phyloP scores from a whole-genome alignment of 2,329 filamentous ascomycete genomes.

The Cryphonectria nitschkei region DNA sequence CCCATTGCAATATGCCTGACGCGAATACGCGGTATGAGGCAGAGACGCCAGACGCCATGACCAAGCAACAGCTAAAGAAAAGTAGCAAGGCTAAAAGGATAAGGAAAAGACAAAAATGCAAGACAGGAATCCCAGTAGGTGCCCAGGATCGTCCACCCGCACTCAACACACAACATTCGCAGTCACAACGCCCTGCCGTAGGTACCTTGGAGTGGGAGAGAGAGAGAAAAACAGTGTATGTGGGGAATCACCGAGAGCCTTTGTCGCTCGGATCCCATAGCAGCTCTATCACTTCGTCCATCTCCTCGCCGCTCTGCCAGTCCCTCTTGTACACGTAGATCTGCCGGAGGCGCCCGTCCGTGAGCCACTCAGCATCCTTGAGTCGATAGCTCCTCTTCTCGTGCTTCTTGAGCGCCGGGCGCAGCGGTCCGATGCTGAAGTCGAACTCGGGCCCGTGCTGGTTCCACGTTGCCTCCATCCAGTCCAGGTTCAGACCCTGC shows the following conservation, averaged over 20 bases:
- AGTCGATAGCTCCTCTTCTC: constrained; percentile 58
- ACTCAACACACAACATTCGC: neutral
- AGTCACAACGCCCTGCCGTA: neutral
- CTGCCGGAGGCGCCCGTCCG: constrained; percentile 52
- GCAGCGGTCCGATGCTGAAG: constrained; percentile 57
- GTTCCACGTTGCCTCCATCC: constrained; percentile 59
- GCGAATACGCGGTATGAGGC: neutral
- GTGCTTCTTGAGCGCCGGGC: constrained; percentile 39
- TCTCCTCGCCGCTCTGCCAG: constrained; percentile 42
- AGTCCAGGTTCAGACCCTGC: constrained; percentile 40
- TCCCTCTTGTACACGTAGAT: constrained; percentile 54
- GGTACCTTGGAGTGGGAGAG: neutral
- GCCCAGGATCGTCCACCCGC: neutral
- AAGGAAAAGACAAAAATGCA: neutral
- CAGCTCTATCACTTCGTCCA: constrained; percentile 53
- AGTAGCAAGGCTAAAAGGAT: neutral
- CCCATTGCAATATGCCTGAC: neutral
- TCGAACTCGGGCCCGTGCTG: constrained; percentile 52
- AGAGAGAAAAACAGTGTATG: neutral
- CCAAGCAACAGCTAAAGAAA: neutral
- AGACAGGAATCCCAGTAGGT: neutral
- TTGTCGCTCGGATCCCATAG: constrained; percentile 42
- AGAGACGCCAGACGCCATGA: neutral
- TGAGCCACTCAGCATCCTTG: constrained; percentile 45
- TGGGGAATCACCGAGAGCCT: neutral